Conservation (phyloP, 495 filamentous ascomycete genomes). For the Podospora pseudopauciseta region DNA sequence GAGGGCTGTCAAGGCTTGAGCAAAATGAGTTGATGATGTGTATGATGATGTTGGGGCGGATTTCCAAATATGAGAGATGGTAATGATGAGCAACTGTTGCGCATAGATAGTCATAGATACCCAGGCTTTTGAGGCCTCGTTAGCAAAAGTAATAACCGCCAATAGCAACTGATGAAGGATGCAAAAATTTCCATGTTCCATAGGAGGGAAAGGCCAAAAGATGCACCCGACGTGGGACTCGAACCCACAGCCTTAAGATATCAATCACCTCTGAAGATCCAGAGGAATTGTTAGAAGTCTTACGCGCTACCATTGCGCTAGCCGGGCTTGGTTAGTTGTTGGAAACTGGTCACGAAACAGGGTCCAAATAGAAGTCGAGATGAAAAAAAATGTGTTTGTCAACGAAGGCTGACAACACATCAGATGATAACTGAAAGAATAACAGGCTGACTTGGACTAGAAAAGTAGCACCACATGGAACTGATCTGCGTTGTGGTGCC, state of each 20-base stretch:
- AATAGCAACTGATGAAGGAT: not conserved
- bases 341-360: not conserved
- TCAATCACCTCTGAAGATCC: not conserved
- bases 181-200: not conserved
- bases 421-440: not conserved
- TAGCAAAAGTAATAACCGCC: not conserved
- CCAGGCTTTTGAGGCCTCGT: not conserved
- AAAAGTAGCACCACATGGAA: not conserved
- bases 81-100: too few species aligned
- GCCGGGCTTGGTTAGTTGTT: slow-evolving; percentile 12
- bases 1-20: not conserved
- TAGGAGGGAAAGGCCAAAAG: not conserved
- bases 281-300: slow-evolving; percentile 17
- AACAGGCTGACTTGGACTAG: not conserved
- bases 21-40: not conserved
- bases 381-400: not conserved
- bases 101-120: not conserved
- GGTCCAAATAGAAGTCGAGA: not conserved
- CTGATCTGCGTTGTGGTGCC: not conserved
- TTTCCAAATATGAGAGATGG: too few species aligned
- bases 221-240: slow-evolving; percentile 13
- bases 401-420: not conserved
- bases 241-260: slow-evolving; percentile 19
- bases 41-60: not conserved
- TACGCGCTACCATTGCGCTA: slow-evolving; percentile 21